Base-by-base conservation (phyloP, 148 eudicot species). In the Cornus suecica region DNA sequence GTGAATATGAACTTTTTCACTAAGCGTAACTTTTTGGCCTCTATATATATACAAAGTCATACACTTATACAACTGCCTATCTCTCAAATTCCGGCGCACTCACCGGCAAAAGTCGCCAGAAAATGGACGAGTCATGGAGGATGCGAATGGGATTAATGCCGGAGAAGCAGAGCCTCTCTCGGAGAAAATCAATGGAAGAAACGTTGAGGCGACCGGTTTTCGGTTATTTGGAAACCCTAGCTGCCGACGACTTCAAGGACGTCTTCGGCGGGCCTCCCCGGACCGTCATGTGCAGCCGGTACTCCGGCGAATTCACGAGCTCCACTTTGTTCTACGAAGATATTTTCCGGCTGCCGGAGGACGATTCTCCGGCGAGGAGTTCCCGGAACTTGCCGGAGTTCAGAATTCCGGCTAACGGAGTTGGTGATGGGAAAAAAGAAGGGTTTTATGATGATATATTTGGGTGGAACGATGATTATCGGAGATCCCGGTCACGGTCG, bases 211-310 rank as follows among this genome's bases (percentile, higher is more conserved):
- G 68, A 25, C 30, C 74, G 64, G 66, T 32, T 22, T 60, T 75
- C 79, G 75, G 63, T 41, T 74, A 86, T 8, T 4, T 65, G 5
- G 70, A 73, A 2, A 16, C 45, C 15, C 76, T 81, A 2, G 73
- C 78, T 8, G 85, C 89, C 0, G 83, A 87, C 15, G 94, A 90
- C 84, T 92, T 90, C 81, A 68, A 79, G 62, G 93, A 91, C 64
- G 92, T 91, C 3, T 91, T 88, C 37, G 93, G 97, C 4, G 93
- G 97, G 32, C 94, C 97, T 2, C 94, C 97, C 0, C 84, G 83
- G 34, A 88, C 83, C 26, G 78, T 88, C 34, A 63, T 90, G 22
- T 76, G 84, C 1, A 81, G 92, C 78, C 87, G 84, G 11, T 80
- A 79, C 29, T 88, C 86, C 10, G 83, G 75, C 6, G 81, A 83